Evolutionary conservation across 2,329 filamentous ascomycete genomes (phyloP).

Genomic region (Epichloe bromicola): DNA sequence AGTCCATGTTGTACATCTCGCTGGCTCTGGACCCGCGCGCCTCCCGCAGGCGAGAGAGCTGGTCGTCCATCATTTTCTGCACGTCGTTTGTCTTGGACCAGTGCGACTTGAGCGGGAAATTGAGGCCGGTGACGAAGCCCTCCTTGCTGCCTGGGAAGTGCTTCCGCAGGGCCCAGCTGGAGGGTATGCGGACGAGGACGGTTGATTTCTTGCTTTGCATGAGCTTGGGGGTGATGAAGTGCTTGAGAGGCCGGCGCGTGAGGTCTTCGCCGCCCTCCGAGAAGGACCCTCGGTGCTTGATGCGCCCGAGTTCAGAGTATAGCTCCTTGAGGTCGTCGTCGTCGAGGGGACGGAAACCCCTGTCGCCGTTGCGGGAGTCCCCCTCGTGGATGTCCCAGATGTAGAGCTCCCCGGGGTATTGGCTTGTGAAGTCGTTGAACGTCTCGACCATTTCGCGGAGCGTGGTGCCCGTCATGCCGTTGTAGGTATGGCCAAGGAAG

Average conservation of each 20-base stretch:
- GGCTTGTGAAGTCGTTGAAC: slow-evolving; percentile 17
- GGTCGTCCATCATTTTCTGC: slow-evolving; percentile 10
- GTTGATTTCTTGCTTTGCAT: slow-evolving; percentile 8
- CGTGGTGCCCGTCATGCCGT: slow-evolving; percentile 15
- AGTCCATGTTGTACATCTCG: slow-evolving; percentile 15
- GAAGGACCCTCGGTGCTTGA: slow-evolving; percentile 12
- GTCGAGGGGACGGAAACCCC: neutral
- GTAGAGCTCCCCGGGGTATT: slow-evolving; percentile 20
- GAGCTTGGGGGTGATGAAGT: slow-evolving; percentile 11
- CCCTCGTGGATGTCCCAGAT: slow-evolving; percentile 17
- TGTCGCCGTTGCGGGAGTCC: slow-evolving; percentile 3
- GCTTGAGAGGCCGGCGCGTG: slow-evolving; percentile 12
- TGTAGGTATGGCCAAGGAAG: slow-evolving; percentile 5
- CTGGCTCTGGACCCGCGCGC: slow-evolving; percentile 6
- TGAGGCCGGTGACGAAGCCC: slow-evolving; percentile 15
- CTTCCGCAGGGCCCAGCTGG: slow-evolving; percentile 9
- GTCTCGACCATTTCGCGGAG: slow-evolving; percentile 16
- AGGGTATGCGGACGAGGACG: slow-evolving; percentile 17
- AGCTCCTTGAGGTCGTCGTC: slow-evolving; percentile 6
- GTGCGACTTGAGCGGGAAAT: slow-evolving; percentile 13
- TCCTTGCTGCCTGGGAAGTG: slow-evolving; percentile 13
- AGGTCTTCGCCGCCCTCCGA: slow-evolving; percentile 12
- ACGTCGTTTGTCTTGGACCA: slow-evolving; percentile 12
- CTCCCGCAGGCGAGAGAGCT: slow-evolving; percentile 9
- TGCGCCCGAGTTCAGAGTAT: slow-evolving; percentile 10